Base-by-base conservation (phyloP, 257 asterid genomes). In the Penstemon davidsonii region DNA sequence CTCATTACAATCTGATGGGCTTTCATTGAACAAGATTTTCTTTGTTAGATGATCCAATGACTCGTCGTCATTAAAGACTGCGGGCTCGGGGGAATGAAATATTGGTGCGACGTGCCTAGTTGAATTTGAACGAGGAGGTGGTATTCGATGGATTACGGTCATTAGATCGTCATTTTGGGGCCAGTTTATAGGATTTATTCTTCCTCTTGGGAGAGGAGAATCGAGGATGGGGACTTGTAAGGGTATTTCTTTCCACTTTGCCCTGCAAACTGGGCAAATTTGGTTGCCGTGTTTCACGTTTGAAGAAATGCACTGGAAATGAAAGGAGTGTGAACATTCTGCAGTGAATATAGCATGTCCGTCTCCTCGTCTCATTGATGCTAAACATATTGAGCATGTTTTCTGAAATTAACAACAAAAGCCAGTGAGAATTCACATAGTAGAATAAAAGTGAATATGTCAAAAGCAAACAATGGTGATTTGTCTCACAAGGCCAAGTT, bases 301-400 rank as follows among this genome's bases (percentile, higher is more conserved):
- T 43, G 97, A 94, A 62, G 95, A 88, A 62, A 94, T 91, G 83
- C 99, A 94, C 0, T 91, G 92, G 82, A 94, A 94, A 80, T 94
- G 99, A 64, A 93, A 93, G 62, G 99, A 88, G 71, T 93, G 99
- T 11, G 96, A 88, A 72, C 97, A 90, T 78, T 93, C 99, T 11
- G 96, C 99, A 11, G 97, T 94, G 78, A 88, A 94, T 53, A 94
- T 84, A 11, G 99, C 97, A 52, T 90, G 99, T 33, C 97, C 99
- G 65, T 94, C 93, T 60, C 99, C 93, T 41, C 88, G 82, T 70
- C 76, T 83, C 96, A 94, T 91, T 41, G 96, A 60, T 38, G 86
- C 87, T 84, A 94, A 81, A 77, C 99, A 94, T 75, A 94, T 91
- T 3, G 96, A 86, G 80, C 99, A 94, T 3, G 83, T 86, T 45